Base-by-base conservation (phyloP, 148 eudicot genomes). In the Camellia sinensis region DNA sequence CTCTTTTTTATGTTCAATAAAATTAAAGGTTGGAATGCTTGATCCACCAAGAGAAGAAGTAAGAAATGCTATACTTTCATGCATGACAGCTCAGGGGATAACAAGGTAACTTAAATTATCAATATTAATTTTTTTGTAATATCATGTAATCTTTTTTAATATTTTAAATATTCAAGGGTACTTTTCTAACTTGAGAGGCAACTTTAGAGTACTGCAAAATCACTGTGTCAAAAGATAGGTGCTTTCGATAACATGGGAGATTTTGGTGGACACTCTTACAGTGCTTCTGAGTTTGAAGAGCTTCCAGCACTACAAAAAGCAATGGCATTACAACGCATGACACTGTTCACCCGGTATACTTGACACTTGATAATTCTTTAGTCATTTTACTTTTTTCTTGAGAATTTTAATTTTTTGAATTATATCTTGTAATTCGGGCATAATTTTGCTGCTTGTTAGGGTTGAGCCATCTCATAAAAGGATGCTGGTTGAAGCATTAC, bases 41-140 rank as follows among this genome's bases (percentile, higher is more conserved):
- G 99, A 96, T 89, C 99, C 99, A 67, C 98, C 99, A 75, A 89
- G 99, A 85, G 95, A 90, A 77, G 99, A 94, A 86, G 99, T 92
- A 69, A 87, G 87, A 78, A 87, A 94, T 80, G 99, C 99, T 41
- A 91, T 96, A 60, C 82, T 90, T 79, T 89, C 99, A 3, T 96
- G 99, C 85, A 92, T 92, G 94, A 94, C 92, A 56, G 99, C 99
- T 78, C n/a, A n/a, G n/a, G 98, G 99, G 80, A 94, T 96, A 96
- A 96, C 90, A 94, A 96, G 99, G 99, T 94, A 85, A 72, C 48
- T 67, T 60, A 79, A 41, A 46, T 5, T 46, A 41, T 7, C 15
- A 29, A 21, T 9, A 17, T 17, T 64, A 66, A 43, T 54, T 18
- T 41, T 52, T 41, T 63, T 46, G 63, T 45, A 13, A 12, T 9